A percentile compares a stretch with the other conserved stretches of the same genome.
phyloP scores from a whole-genome alignment of 345 rosid genomes.

The Linum lewisii region DNA sequence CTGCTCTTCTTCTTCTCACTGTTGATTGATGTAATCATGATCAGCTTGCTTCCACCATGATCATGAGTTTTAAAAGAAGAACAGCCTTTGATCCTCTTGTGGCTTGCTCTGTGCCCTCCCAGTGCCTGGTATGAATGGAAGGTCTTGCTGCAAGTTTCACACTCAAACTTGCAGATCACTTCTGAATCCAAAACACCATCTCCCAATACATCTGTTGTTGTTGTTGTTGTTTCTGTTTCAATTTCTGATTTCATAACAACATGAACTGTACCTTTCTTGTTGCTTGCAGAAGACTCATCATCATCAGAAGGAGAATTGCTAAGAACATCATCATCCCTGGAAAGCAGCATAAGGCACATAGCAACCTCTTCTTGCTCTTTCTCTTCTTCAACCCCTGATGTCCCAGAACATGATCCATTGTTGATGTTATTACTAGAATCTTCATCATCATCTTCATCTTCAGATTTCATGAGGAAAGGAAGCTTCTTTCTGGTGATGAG shows the following conservation, averaged over 20 bases:
- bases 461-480: constrained; percentile 16
- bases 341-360: constrained; percentile 54
- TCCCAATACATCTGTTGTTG: constrained; percentile 19
- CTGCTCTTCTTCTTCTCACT: constrained; percentile 13
- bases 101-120: constrained; percentile 87
- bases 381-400: constrained; percentile 29
- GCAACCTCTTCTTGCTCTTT: constrained; percentile 59
- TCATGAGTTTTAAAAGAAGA: constrained; percentile 24
- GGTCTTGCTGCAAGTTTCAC: constrained; percentile 54
- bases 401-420: constrained; percentile 25
- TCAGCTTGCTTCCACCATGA: constrained; percentile 2
- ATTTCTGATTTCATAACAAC: constrained; percentile 6
- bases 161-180: constrained; percentile 39
- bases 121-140: constrained; percentile 78
- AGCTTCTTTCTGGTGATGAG: constrained; percentile 30
- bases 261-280: constrained; percentile 18
- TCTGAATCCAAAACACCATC: constrained; percentile 14
- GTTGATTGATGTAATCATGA: constrained; percentile 6
- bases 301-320: constrained; percentile 5
- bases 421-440: constrained; percentile 1
- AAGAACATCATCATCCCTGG: constrained; percentile 33
- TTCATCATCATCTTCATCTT: no score
- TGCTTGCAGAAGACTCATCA: constrained; percentile 36
- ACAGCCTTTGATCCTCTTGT: constrained; percentile 38
- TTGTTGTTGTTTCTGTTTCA: constrained; percentile 11